phyloP scores from a whole-genome alignment of 148 eudicot species.

The Camellia japonica region DNA sequence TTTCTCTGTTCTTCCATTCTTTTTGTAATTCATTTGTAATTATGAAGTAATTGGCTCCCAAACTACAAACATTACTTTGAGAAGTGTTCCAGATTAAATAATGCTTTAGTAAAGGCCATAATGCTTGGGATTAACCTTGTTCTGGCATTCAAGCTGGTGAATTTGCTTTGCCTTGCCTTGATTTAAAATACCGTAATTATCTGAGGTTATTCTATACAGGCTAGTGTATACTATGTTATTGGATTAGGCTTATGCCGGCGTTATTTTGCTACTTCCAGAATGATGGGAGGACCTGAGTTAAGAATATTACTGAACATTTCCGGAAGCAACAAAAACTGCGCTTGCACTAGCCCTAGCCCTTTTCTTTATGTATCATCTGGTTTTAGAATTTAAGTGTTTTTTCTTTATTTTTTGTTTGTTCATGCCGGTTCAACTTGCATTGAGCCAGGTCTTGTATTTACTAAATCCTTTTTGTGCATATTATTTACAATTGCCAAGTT shows the following conservation, averaged over 20 bases:
- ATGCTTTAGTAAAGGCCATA: background rate
- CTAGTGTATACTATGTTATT: background rate
- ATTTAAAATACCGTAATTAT: background rate
- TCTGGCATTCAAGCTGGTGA: background rate
- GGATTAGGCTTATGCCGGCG: background rate
- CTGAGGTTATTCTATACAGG: background rate
- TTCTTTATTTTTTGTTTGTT: slow-evolving; percentile 3
- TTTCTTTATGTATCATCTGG: background rate
- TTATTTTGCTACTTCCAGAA: background rate
- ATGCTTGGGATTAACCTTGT: background rate
- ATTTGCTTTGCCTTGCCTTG: background rate
- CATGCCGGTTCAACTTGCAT: background rate
- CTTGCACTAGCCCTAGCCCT: background rate
- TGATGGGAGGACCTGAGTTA: background rate
- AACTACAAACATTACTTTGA: background rate
- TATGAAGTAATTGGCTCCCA: background rate
- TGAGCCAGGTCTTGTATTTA: no score
- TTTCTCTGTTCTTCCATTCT: background rate
- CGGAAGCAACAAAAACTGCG: slow-evolving; percentile 5
- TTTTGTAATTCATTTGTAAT: background rate
- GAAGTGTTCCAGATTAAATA: background rate
- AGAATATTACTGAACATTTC: background rate
- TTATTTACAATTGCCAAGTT: no score
- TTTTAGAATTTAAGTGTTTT: background rate
- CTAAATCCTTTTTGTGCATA: no score